phyloP scores from a whole-genome alignment of 2,329 filamentous ascomycete species.

The Beauveria medogensis region DNA sequence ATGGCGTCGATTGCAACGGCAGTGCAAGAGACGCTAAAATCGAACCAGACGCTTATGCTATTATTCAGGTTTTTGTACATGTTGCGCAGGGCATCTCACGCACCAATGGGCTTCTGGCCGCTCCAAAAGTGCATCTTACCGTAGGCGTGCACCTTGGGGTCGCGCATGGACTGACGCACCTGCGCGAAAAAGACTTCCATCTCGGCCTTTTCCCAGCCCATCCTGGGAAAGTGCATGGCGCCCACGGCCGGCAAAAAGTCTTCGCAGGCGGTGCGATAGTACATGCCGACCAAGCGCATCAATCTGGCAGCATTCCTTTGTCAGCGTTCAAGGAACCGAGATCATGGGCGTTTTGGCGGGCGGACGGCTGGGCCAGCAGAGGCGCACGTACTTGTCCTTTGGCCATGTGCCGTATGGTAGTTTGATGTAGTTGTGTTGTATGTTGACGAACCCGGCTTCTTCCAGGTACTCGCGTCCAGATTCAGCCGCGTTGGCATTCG shows the following conservation, averaged over 20 bases:
- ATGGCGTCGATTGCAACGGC: too few relatives aligned
- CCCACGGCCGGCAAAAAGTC: slow-evolving; percentile 34
- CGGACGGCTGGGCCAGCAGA: not conserved
- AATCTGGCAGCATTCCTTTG: slow-evolving; percentile 16
- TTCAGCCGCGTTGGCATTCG: slow-evolving; percentile 29
- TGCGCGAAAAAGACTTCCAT: slow-evolving; percentile 26
- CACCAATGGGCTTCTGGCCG: slow-evolving; percentile 27
- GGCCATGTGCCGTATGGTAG: slow-evolving; percentile 40
- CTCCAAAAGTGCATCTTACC: slow-evolving; percentile 37
- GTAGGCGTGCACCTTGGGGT: slow-evolving; percentile 25
- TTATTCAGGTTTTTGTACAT: not conserved
- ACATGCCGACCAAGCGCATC: slow-evolving; percentile 32
- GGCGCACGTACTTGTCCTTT: slow-evolving; percentile 28
- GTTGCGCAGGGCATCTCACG: not conserved
- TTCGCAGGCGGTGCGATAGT: slow-evolving; percentile 32
- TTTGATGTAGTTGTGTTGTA: slow-evolving; percentile 30
- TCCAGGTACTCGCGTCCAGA: slow-evolving; percentile 28
- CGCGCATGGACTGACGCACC: slow-evolving; percentile 23
- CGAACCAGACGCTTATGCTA: not conserved
- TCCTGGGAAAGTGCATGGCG: slow-evolving; percentile 30
- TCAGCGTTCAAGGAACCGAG: not conserved
- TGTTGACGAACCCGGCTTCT: slow-evolving; percentile 31
- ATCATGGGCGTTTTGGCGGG: too few relatives aligned
- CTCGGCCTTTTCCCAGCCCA: slow-evolving; percentile 28
- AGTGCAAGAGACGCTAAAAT: too few relatives aligned